Conservation (phyloP, 345 rosid genomes). For the Kandelia obovata region DNA sequence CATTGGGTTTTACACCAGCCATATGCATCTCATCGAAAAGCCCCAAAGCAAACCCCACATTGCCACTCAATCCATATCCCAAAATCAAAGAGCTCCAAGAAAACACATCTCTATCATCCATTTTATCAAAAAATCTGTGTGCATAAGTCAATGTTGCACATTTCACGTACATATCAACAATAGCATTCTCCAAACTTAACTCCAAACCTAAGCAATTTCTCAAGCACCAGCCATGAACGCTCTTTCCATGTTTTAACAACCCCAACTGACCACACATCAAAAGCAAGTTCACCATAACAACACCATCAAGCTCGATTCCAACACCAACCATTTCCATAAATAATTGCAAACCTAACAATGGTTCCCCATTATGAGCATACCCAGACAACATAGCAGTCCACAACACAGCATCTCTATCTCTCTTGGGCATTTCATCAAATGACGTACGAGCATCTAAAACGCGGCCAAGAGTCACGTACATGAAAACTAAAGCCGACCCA, state of each 20-base stretch:
- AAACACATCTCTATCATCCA: constrained; percentile 49
- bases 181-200: constrained; percentile 54
- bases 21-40: constrained; percentile 46
- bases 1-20: constrained; percentile 40
- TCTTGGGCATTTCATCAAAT: constrained; percentile 51
- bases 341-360: constrained; percentile 37
- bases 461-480: constrained; percentile 33
- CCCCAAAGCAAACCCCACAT: constrained; percentile 25
- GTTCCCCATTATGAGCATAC: constrained; percentile 53
- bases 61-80: constrained; percentile 54
- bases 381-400: constrained; percentile 67
- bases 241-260: constrained; percentile 49
- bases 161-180: constrained; percentile 53
- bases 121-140: constrained; percentile 31
- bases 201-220: constrained; percentile 41
- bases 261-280: constrained; percentile 50
- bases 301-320: constrained; percentile 44
- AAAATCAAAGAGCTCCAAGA: constrained; percentile 65
- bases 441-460: constrained; percentile 33
- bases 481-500: constrained; percentile 46
- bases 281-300: constrained; percentile 64
- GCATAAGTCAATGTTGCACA: constrained; percentile 38
- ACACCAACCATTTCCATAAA: constrained; percentile 42
- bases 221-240: constrained; percentile 61
- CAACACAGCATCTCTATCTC: constrained; percentile 58